These are phyloP conservation scores for Yamadazyma sp. DNA, from an alignment of 805 yeast species.

Conservation along the genomic window DNA sequence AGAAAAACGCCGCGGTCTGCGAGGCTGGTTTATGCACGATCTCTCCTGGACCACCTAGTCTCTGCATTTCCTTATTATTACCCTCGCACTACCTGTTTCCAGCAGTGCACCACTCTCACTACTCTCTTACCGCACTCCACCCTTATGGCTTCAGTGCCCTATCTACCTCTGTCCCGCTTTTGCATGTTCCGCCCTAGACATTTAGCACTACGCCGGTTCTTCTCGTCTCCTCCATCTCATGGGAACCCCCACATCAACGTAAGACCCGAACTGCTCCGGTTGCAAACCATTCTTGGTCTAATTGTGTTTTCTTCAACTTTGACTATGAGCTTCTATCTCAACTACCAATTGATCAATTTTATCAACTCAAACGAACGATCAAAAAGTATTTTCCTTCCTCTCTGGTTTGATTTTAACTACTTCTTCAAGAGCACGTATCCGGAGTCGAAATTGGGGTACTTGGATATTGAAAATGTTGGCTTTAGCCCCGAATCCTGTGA, in stretches of 20 bases:
- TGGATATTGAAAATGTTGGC: conserved; percentile 10
- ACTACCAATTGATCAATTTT: conserved; percentile 13
- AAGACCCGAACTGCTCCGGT: conserved; percentile 10
- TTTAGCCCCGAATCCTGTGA: conserved; percentile 13
- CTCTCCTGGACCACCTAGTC: too few relatives aligned
- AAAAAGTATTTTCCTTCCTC: conserved; percentile 23
- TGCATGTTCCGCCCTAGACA: too few relatives aligned
- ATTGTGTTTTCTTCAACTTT: conserved; percentile 13
- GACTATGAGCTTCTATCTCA: conserved; percentile 16
- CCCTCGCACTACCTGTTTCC: too few relatives aligned
- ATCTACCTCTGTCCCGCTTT: too few relatives aligned
- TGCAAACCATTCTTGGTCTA: conserved; percentile 13
- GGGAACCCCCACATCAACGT: conserved; percentile 5
- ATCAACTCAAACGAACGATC: conserved; percentile 6
- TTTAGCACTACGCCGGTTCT: background rate
- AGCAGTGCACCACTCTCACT: too few relatives aligned
- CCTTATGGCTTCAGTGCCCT: too few relatives aligned
- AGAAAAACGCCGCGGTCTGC: too few relatives aligned
- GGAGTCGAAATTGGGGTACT: conserved; percentile 25
- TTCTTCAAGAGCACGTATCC: conserved; percentile 28
- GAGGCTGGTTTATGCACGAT: too few relatives aligned
- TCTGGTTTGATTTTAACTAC: conserved; percentile 28
- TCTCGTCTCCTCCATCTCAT: background rate
- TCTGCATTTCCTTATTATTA: too few relatives aligned
- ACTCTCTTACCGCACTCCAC: too few relatives aligned